These are phyloP conservation scores for Scedosporium boydii DNA, from an alignment of 2,329 filamentous ascomycete genomes.

Conservation along the genomic window DNA sequence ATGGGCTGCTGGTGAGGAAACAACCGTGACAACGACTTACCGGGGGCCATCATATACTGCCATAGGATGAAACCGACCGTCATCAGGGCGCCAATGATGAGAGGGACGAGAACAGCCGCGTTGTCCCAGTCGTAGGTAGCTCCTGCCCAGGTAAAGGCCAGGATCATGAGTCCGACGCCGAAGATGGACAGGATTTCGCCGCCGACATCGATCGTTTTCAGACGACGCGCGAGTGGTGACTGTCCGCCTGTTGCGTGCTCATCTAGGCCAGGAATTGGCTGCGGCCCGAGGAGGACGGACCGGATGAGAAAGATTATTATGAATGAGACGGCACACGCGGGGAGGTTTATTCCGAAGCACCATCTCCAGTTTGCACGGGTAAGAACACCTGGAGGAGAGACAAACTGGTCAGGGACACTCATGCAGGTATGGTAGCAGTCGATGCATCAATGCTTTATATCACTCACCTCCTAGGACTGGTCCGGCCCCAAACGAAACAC, in stretches of 20 bases:
- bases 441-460: too few species aligned
- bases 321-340: constrained; percentile 42
- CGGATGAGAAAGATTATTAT: constrained; percentile 36
- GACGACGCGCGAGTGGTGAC: constrained; percentile 18
- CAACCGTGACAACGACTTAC: constrained; percentile 29
- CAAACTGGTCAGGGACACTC: too few species aligned
- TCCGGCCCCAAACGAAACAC: constrained; percentile 46
- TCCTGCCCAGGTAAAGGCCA: constrained; percentile 48
- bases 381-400: too few species aligned
- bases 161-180: constrained; percentile 43
- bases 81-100: constrained; percentile 34
- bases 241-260: constrained; percentile 4
- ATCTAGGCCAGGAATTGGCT: constrained; percentile 29
- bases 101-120: constrained; percentile 35
- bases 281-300: constrained; percentile 46
- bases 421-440: too few species aligned
- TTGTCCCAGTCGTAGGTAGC: constrained; percentile 41
- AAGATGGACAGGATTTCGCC: constrained; percentile 48
- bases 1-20: constrained; percentile 50
- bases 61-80: constrained; percentile 35
- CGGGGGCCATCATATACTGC: constrained; percentile 45
- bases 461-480: too few species aligned
- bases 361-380: constrained; percentile 48
- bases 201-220: constrained; percentile 44
- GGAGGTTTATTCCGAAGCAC: constrained; percentile 57